Percentiles rank a stretch among this genome's conserved stretches.
Evolutionary conservation across 345 rosid species (phyloP).

Genomic region (Populus davidiana): DNA sequence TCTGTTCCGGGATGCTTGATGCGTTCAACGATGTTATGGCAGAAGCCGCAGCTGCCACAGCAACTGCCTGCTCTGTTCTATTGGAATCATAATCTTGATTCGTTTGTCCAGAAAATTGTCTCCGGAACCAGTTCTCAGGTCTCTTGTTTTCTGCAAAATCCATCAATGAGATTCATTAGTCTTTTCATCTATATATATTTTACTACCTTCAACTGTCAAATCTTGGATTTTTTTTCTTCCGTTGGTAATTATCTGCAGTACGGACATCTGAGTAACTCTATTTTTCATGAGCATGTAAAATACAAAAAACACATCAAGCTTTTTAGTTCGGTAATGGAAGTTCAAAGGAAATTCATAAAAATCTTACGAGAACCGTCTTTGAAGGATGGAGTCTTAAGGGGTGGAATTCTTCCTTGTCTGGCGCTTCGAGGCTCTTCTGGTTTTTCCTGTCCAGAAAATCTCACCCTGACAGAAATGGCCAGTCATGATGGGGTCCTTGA

Average conservation of each 20-base stretch:
- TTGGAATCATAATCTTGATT: constrained; percentile 23
- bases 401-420: constrained; percentile 23
- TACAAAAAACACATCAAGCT: background rate
- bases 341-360: background rate
- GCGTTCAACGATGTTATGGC: constrained; percentile 28
- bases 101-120: constrained; percentile 37
- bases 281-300: background rate
- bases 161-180: background rate
- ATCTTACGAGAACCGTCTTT: constrained; percentile 35
- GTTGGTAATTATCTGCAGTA: background rate
- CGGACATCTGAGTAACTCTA: background rate
- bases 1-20: constrained; percentile 12
- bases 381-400: constrained; percentile 35
- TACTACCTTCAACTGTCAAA: background rate
- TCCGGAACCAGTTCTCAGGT: constrained; percentile 40
- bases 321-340: background rate
- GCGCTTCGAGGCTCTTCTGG: constrained; percentile 18
- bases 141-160: constrained; percentile 46
- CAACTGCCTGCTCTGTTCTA: constrained; percentile 29
- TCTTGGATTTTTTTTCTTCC: background rate
- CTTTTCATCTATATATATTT: background rate
- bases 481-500: background rate
- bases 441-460: constrained; percentile 28
- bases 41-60: constrained; percentile 53
- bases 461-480: constrained; percentile 26